Percentiles rank a stretch among this genome's conserved stretches.
Evolutionary conservation across 768 basidiomycete genomes (phyloP).

Genomic region (Pulveroboletus sp.): DNA sequence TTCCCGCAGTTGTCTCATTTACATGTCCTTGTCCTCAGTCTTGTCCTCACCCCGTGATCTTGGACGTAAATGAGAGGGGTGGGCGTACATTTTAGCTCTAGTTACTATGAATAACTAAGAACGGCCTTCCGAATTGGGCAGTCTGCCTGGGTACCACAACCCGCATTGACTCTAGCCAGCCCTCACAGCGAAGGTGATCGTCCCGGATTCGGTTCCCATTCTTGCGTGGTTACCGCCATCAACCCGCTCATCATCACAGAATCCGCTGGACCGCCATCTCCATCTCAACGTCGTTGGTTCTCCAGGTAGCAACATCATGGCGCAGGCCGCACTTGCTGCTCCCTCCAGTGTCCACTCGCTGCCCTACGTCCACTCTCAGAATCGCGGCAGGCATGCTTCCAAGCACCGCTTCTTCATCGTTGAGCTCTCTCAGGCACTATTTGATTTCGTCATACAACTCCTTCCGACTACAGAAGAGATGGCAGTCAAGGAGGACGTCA

Average conservation of each 20-base stretch:
- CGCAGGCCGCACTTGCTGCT: slow-evolving; percentile 26
- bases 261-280: slow-evolving; percentile 1
- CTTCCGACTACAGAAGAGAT: slow-evolving; percentile 88
- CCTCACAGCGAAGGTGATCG: slow-evolving; percentile 27
- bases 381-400: slow-evolving; percentile 33
- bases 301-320: slow-evolving; percentile 18
- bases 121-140: slow-evolving; percentile 28
- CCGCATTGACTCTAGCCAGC: slow-evolving; percentile 14
- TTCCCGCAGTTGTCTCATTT: background rate
- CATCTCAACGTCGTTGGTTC: slow-evolving; percentile 2
- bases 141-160: slow-evolving; percentile 15
- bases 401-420: slow-evolving; percentile 62
- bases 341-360: slow-evolving; percentile 21
- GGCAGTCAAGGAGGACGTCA: slow-evolving; percentile 92
- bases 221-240: slow-evolving; percentile 10
- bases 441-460: slow-evolving; percentile 91
- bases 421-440: slow-evolving; percentile 86
- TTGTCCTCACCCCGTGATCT: background rate
- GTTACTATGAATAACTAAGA: slow-evolving; percentile 10
- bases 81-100: too few relatives aligned
- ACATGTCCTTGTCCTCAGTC: background rate
- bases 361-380: slow-evolving; percentile 33
- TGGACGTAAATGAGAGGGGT: slow-evolving; percentile 1
- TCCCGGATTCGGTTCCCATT: slow-evolving; percentile 23
- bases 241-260: slow-evolving; percentile 3